Evolutionary conservation across 2,329 filamentous ascomycete genomes (phyloP).

Genomic region (Trichoderma atrobrunneum): DNA sequence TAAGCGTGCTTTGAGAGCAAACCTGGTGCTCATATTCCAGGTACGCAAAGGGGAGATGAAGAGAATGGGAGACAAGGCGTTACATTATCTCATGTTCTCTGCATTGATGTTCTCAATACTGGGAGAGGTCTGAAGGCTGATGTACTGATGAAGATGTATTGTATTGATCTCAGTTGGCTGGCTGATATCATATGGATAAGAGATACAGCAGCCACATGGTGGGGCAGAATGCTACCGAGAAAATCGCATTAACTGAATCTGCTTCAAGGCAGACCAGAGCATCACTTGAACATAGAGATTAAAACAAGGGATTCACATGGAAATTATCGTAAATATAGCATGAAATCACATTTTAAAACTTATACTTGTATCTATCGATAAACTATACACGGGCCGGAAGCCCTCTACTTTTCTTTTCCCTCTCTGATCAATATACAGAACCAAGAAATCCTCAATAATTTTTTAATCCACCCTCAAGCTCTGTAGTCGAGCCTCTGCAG

Average conservation of each 20-base stretch:
- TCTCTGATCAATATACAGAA: slow-evolving; percentile 36
- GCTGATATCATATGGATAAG: background rate
- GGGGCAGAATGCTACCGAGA: background rate
- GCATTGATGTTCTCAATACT: background rate
- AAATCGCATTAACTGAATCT: no score
- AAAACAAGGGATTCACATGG: background rate
- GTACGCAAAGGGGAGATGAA: background rate
- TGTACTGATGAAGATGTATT: background rate
- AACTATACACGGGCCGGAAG: slow-evolving; percentile 34
- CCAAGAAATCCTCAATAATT: slow-evolving; percentile 30
- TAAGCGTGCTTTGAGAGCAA: slow-evolving; percentile 1
- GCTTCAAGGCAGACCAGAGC: background rate
- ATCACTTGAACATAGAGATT: background rate
- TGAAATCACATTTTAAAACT: background rate
- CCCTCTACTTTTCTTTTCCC: slow-evolving; percentile 27
- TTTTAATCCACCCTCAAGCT: slow-evolving; percentile 76
- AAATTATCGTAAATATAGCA: background rate
- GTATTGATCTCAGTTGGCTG: background rate
- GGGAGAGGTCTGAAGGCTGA: background rate
- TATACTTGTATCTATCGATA: slow-evolving; percentile 33
- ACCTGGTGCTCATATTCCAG: slow-evolving; percentile 2
- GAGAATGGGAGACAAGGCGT: background rate
- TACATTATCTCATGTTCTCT: background rate
- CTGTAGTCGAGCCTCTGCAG: slow-evolving; percentile 84
- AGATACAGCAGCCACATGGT: background rate